Evolutionary conservation across 257 asterid genomes (phyloP), one percentile per base, ranked within the genome.

Genomic region (Salvia miltiorrhiza): DNA sequence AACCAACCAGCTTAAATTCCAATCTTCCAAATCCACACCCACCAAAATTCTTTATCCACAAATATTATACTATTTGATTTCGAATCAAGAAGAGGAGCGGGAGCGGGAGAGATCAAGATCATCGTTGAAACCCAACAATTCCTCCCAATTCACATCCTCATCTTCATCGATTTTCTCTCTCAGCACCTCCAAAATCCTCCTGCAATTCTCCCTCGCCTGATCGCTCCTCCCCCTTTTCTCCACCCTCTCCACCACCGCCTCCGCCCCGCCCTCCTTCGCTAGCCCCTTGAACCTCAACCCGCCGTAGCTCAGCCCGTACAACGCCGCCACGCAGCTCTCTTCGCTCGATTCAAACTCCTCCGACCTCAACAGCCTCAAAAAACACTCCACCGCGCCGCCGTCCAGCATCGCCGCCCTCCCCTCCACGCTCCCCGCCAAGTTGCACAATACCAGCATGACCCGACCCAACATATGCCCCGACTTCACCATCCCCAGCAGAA

Each of bases 231-330:
- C 93, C 2, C n/a, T 70, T 45, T 77, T 82, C 78, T 65, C 95
- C 72, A 81, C 4, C 71, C 72, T 82, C 71, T n/a, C 76, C 83
- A 94, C 16, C 63, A 85, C 74, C 20, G 77, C 89, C 80, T 91
- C 97, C 5, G 90, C 97, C n/a, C 85, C 80, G 0, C 93, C 97
- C 66, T 91, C 96, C 82, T 87, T 94, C 20, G 97, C 97, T 82
- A 89, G 67, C 33, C 91, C 99, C 72, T 85, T 91, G 14, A 94
- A 94, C 87, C 97, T 85, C 78, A 86, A 69, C 63, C 99, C 99
- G 9, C 99, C 97, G 20, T 85, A 84, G 55, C 99, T 91, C 80
- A 94, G 80, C 70, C 97, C 94, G 40, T 82, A 85, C 50, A 94
- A 21, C 48, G 85, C 93, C 59, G 82, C 76, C 77, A 90, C 65